phyloP scores from a whole-genome alignment of 2,329 filamentous ascomycete species.

The Verticillium albo-atrum region DNA sequence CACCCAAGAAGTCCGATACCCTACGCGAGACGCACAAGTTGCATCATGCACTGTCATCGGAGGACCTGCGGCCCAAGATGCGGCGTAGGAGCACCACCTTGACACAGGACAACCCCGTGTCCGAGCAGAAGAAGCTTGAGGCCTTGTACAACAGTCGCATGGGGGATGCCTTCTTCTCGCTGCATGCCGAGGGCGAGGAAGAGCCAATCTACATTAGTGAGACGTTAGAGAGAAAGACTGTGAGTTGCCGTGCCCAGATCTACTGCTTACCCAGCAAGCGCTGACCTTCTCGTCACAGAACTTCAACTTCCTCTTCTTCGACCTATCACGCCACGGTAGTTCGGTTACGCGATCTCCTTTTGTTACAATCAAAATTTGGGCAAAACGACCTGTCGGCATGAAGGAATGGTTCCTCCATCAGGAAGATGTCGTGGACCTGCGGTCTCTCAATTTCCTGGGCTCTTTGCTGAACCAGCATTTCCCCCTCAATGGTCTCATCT shows the following conservation, averaged over 20 bases:
- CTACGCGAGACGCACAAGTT: slow-evolving; percentile 42
- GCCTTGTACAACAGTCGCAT: slow-evolving; percentile 65
- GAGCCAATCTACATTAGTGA: slow-evolving; percentile 92
- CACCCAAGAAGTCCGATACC: slow-evolving; percentile 60
- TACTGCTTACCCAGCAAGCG: neutral
- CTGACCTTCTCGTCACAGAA: slow-evolving; percentile 47
- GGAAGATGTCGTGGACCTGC: slow-evolving; percentile 67
- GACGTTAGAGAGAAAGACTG: slow-evolving; percentile 68
- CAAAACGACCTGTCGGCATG: slow-evolving; percentile 43
- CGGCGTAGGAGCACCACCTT: slow-evolving; percentile 46
- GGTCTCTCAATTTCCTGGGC: slow-evolving; percentile 73
- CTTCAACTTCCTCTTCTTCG: slow-evolving; percentile 83
- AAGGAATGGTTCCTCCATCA: slow-evolving; percentile 55
- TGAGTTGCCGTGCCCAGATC: slow-evolving; percentile 20
- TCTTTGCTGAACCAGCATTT: slow-evolving; percentile 66
- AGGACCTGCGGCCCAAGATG: slow-evolving; percentile 37
- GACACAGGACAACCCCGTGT: slow-evolving; percentile 38
- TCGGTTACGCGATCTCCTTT: slow-evolving; percentile 60
- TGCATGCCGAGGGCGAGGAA: slow-evolving; percentile 62
- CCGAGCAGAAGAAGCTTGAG: slow-evolving; percentile 72
- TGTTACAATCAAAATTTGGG: slow-evolving; percentile 72
- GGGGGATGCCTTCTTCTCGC: slow-evolving; percentile 84
- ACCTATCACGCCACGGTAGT: slow-evolving; percentile 61
- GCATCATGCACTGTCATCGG: slow-evolving; percentile 52
- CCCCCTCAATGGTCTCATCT: slow-evolving; percentile 76